These are phyloP conservation scores for Periconia sp. DNA, from an alignment of 2,329 filamentous ascomycete genomes.

Conservation along the genomic window DNA sequence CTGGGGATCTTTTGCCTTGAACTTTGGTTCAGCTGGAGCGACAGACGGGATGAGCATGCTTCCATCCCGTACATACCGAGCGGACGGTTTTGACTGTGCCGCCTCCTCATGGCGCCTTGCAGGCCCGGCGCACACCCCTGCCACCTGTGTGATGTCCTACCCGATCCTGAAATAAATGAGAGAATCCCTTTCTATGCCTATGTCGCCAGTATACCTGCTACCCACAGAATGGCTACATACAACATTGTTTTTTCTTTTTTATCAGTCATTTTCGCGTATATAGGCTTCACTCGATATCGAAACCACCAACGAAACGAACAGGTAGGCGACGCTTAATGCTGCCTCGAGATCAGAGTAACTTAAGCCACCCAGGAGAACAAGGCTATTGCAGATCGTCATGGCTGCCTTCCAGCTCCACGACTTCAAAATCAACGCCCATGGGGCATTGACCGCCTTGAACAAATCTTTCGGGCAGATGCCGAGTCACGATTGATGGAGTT, in stretches of 20 bases:
- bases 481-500: slow-evolving; percentile 29
- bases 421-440: slow-evolving; percentile 21
- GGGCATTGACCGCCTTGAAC: slow-evolving; percentile 24
- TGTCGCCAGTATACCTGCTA: not conserved
- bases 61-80: not conserved
- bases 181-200: not conserved
- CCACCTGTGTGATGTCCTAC: not conserved
- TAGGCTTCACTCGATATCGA: not conserved
- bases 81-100: slow-evolving; percentile 1
- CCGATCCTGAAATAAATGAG: not conserved
- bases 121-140: not conserved
- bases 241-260: not conserved
- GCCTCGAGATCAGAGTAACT: not conserved
- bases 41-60: not conserved
- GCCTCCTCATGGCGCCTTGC: not conserved
- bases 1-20: not conserved
- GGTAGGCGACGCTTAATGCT: not conserved
- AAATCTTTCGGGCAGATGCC: slow-evolving; percentile 21
- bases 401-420: slow-evolving; percentile 19
- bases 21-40: not conserved
- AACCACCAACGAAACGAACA: not conserved
- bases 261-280: not conserved
- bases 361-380: slow-evolving; percentile 10
- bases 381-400: slow-evolving; percentile 13
- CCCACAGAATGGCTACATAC: not conserved